Evolutionary conservation across 306 rosid species (phyloP).

Genomic region (Sphenostylis stenocarpa): DNA sequence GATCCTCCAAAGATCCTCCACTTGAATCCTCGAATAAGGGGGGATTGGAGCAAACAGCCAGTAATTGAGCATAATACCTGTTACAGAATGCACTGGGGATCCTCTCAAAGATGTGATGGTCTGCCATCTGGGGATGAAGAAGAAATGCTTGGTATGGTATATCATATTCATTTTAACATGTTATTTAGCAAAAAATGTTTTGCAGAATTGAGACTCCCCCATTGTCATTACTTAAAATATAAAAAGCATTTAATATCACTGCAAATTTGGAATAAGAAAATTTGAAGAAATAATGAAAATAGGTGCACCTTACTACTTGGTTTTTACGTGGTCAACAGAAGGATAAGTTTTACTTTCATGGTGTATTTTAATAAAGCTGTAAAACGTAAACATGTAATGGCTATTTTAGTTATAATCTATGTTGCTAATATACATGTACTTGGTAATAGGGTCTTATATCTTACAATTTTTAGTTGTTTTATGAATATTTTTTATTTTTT

Average conservation of each 20-base stretch:
- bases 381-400: background rate
- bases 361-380: background rate
- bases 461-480: background rate
- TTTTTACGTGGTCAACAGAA: constrained; percentile 3
- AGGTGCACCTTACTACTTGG: background rate
- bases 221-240: background rate
- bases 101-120: constrained; percentile 93
- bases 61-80: constrained; percentile 95
- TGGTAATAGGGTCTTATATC: background rate
- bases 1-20: constrained; percentile 94
- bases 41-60: constrained; percentile 84
- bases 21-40: constrained; percentile 83
- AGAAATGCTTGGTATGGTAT: constrained; percentile 75
- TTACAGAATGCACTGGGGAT: constrained; percentile 96
- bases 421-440: background rate
- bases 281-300: background rate
- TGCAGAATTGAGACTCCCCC: background rate
- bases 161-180: constrained; percentile 26
- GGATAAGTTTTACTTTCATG: background rate
- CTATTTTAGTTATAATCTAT: background rate
- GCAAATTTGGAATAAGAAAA: background rate
- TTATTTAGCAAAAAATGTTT: background rate
- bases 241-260: background rate
- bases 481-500: background rate
- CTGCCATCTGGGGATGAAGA: constrained; percentile 64